Evolutionary conservation across 768 basidiomycete genomes (phyloP).

Genomic region (Rubroboletus satanas): DNA sequence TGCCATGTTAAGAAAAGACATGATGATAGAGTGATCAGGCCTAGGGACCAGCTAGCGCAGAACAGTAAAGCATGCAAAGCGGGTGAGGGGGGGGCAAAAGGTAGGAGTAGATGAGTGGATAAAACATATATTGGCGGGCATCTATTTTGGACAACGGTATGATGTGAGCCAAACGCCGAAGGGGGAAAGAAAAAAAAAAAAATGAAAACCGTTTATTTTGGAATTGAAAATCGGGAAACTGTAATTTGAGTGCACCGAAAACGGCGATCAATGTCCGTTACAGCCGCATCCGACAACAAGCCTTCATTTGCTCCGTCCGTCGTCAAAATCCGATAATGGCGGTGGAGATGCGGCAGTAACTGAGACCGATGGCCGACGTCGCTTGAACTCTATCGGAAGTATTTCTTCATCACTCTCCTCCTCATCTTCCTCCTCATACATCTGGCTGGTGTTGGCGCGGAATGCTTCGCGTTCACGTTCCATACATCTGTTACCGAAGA

Average conservation of each 20-base stretch:
- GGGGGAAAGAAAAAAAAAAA: neutral
- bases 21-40: neutral
- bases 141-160: slow-evolving; percentile 19
- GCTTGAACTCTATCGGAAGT: slow-evolving; percentile 33
- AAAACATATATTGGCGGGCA: slow-evolving; percentile 9
- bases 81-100: neutral
- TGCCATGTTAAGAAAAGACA: slow-evolving; percentile 1
- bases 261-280: slow-evolving; percentile 13
- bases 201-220: neutral
- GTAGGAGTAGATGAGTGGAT: neutral
- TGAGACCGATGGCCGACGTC: slow-evolving; percentile 33
- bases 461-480: slow-evolving; percentile 24
- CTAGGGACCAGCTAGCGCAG: neutral
- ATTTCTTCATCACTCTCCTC: slow-evolving; percentile 38
- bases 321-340: slow-evolving; percentile 17
- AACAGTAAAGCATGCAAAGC: slow-evolving; percentile 1
- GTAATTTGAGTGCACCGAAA: slow-evolving; percentile 13
- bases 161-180: slow-evolving; percentile 16
- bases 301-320: slow-evolving; percentile 11
- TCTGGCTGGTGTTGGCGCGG: slow-evolving; percentile 31
- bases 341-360: slow-evolving; percentile 26
- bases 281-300: neutral
- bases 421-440: slow-evolving; percentile 31
- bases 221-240: slow-evolving; percentile 18
- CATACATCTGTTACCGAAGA: slow-evolving; percentile 30